These are phyloP conservation scores for Oryza rufipogon DNA, from an alignment of 176 grass and related monocot species.

Conservation along the genomic window DNA sequence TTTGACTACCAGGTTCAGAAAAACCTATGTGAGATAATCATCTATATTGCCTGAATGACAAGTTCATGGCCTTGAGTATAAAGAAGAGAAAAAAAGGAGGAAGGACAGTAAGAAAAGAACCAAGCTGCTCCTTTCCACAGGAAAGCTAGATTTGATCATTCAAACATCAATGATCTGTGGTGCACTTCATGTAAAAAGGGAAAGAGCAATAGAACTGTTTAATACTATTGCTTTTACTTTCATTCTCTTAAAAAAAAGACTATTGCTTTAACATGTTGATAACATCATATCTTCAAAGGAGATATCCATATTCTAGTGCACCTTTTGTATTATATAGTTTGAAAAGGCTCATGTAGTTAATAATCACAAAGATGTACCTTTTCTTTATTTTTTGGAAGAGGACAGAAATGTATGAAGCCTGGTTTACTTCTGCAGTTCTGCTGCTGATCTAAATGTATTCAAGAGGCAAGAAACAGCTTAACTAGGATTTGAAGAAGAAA, in stretches of 20 bases:
- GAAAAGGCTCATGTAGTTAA: neutral
- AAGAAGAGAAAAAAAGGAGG: neutral
- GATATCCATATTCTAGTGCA: neutral
- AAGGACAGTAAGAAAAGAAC: neutral
- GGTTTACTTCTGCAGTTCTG: neutral
- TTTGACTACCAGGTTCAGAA: slow-evolving; percentile 7
- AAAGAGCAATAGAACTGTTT: neutral
- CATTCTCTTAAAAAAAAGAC: neutral
- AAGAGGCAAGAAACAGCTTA: neutral
- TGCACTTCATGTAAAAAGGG: slow-evolving; percentile 7
- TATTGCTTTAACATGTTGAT: neutral
- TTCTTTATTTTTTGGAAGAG: too few species aligned
- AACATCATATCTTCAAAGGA: neutral
- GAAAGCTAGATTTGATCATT: slow-evolving; percentile 29
- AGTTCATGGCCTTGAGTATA: neutral
- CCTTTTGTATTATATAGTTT: neutral
- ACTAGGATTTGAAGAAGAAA: neutral
- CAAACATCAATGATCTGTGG: slow-evolving; percentile 9
- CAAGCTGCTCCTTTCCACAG: neutral
- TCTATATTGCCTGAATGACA: slow-evolving; percentile 7
- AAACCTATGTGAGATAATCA: neutral
- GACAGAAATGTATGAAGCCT: neutral
- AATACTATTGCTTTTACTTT: neutral
- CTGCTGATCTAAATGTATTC: neutral
- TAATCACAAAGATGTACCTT: neutral